These are phyloP conservation scores for Ophiostoma perfectum DNA, from an alignment of 2,329 filamentous ascomycete species.

Conservation along the genomic window DNA sequence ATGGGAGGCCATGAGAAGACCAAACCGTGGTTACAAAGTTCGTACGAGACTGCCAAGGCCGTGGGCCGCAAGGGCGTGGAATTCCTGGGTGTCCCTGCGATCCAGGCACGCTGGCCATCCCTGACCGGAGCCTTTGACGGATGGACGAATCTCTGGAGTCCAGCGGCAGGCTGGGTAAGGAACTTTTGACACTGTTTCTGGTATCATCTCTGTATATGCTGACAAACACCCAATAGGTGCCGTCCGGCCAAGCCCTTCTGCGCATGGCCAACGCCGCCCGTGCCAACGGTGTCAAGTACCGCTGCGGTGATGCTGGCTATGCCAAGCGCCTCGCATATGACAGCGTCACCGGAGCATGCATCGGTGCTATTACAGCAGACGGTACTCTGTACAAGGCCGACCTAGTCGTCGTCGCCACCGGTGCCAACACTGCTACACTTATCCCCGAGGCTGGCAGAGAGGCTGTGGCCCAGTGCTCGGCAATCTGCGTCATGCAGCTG, in stretches of 20 bases:
- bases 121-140: background rate
- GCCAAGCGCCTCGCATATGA: background rate
- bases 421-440: conserved; percentile 52
- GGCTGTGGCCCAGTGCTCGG: conserved; percentile 58
- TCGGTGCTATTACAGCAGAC: background rate
- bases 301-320: background rate
- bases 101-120: background rate
- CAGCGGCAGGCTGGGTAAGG: background rate
- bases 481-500: conserved; percentile 58
- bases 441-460: conserved; percentile 54
- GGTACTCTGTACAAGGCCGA: background rate
- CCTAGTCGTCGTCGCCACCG: background rate
- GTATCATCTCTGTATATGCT: background rate
- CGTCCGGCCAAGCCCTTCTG: conserved; percentile 24
- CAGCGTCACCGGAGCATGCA: background rate
- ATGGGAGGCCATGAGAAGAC: conserved; percentile 5
- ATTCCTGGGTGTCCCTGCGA: background rate
- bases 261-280: conserved; percentile 33
- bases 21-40: background rate
- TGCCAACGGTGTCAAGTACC: conserved; percentile 1
- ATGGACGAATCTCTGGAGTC: background rate
- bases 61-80: background rate
- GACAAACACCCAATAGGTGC: background rate
- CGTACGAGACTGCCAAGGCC: background rate
- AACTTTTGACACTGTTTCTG: background rate